Percentiles rank a stretch among this genome's conserved stretches.
phyloP scores from a whole-genome alignment of 345 rosid genomes.

The Ceriops zippeliana region DNA sequence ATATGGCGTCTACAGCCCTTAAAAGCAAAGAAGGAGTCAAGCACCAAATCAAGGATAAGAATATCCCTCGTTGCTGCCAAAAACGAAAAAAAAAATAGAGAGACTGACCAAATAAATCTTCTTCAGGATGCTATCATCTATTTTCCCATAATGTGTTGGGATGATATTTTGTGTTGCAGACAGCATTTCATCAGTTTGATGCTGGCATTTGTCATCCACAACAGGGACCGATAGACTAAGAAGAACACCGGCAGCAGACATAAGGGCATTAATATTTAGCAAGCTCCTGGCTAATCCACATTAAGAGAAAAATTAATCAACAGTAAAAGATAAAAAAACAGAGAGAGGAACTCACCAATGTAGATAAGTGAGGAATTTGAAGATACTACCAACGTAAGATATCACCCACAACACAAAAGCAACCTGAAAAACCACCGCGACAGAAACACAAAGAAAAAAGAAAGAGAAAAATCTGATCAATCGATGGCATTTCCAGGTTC shows the following conservation, averaged over 20 bases:
- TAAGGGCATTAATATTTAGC: neutral
- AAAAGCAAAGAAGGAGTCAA: no score
- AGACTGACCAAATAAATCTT: conserved; percentile 61
- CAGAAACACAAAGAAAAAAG: neutral
- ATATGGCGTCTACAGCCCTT: neutral
- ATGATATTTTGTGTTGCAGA: conserved; percentile 35
- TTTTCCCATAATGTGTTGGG: conserved; percentile 51
- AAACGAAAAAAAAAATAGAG: no score
- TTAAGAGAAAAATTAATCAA: neutral
- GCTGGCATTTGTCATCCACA: conserved; percentile 65
- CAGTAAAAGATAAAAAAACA: neutral
- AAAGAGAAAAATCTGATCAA: neutral
- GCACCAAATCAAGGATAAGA: no score
- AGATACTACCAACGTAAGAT: conserved; percentile 61
- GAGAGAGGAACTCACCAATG: conserved; percentile 49
- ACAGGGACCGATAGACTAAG: conserved; percentile 66
- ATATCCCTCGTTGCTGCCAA: no score
- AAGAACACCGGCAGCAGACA: conserved; percentile 49
- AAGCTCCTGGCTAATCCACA: neutral
- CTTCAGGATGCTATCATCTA: conserved; percentile 41
- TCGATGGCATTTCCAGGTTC: neutral
- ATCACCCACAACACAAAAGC: conserved; percentile 47
- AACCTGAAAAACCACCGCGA: conserved; percentile 40
- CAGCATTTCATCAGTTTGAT: conserved; percentile 64
- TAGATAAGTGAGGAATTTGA: conserved; percentile 75